Evolutionary conservation across 129 eudicot genomes (phyloP), one percentile per base, ranked within the genome.

Genomic region (Saposhnikovia divaricata): DNA sequence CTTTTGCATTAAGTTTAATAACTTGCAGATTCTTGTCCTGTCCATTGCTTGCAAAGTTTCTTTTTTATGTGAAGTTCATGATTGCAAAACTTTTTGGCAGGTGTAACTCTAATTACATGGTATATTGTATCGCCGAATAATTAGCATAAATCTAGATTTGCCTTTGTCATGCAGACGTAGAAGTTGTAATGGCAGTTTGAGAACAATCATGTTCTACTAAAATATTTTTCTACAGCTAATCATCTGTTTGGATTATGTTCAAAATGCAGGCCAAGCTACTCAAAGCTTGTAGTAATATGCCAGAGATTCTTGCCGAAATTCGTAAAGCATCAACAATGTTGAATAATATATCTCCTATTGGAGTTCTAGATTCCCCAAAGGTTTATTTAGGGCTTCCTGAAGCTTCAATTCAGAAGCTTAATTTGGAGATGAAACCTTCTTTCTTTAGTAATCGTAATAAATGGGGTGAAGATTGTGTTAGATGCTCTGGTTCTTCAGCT

Each of bases 281-380:
- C 73, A 94, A 94, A 86, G 92, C 89, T 78, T 89, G 96, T 84
- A 92, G 98, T 59, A 92, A 96, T 63, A 63, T 91, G 81, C 89
- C 92, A 11, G 87, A 81, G 76, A 94, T 97, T 78, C 97, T 96
- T 55, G 87, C 80, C 77, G 93, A 94, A 85, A 85, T 94, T 80
- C 96, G 59, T 88, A n/a, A n/a, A n/a, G n/a, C n/a, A n/a, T n/a
- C n/a, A n/a, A n/a, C n/a, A n/a, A n/a, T n/a, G n/a, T n/a, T n/a
- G n/a, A n/a, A n/a, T n/a, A n/a, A n/a, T n/a, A n/a, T n/a, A n/a
- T n/a, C n/a, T n/a, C n/a, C n/a, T n/a, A n/a, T n/a, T n/a, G n/a
- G n/a, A n/a, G n/a, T n/a, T n/a, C n/a, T n/a, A n/a, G n/a, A n/a
- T n/a, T n/a, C n/a, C n/a, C n/a, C n/a, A n/a, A n/a, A n/a, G n/a